Conservation (phyloP, 805 yeast genomes). For the Candida sonorensis region DNA sequence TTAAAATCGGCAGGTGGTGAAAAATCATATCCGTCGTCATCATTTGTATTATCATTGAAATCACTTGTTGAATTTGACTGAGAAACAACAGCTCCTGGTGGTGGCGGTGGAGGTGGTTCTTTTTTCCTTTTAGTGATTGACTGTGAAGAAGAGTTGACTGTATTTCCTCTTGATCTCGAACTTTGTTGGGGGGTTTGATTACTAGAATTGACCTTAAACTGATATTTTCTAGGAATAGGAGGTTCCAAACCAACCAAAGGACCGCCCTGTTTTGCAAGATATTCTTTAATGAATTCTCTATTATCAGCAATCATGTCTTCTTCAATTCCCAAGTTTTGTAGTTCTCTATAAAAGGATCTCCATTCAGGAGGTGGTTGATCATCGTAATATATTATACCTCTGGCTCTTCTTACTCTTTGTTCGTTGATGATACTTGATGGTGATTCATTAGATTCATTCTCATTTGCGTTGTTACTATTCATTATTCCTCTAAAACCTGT, state of each 20-base stretch:
- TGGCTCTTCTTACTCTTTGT: slow-evolving; percentile 48
- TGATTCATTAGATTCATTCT: slow-evolving; percentile 4
- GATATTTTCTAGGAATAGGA: slow-evolving; percentile 65
- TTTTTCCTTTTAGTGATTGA: slow-evolving; percentile 19
- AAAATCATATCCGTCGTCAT: slow-evolving; percentile 15
- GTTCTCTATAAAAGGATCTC: slow-evolving; percentile 65
- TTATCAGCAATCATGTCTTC: slow-evolving; percentile 89
- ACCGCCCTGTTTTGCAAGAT: slow-evolving; percentile 67
- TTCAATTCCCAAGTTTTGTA: slow-evolving; percentile 71
- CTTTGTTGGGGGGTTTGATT: too few relatives aligned
- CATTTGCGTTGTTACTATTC: slow-evolving; percentile 11
- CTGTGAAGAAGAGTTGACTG: too few relatives aligned
- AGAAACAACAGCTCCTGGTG: slow-evolving; percentile 18
- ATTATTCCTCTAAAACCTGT: slow-evolving; percentile 65
- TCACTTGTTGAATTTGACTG: slow-evolving; percentile 9
- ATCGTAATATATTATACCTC: slow-evolving; percentile 65
- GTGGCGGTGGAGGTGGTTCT: slow-evolving; percentile 36
- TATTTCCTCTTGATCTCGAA: slow-evolving; percentile 4
- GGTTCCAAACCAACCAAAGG: slow-evolving; percentile 81
- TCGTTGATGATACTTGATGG: slow-evolving; percentile 29
- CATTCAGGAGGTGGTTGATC: slow-evolving; percentile 80
- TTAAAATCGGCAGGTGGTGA: slow-evolving; percentile 14
- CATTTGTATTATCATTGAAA: slow-evolving; percentile 1
- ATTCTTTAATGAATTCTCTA: slow-evolving; percentile 73
- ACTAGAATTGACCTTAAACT: too few relatives aligned